Evolutionary conservation across 768 basidiomycete genomes (phyloP).

Genomic region (Termitomyces eurrhizus): DNA sequence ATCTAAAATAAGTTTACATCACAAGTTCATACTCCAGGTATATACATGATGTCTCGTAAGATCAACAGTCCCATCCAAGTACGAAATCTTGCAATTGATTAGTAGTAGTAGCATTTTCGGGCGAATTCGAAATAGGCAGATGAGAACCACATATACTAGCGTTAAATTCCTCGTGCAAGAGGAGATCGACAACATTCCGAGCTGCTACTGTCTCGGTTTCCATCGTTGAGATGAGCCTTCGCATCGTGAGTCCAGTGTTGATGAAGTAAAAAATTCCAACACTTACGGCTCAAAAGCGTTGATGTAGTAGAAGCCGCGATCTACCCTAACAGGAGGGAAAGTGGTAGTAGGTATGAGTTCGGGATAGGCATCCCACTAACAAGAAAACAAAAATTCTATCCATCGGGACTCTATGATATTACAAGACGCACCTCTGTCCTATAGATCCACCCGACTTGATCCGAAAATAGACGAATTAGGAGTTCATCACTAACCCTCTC

Average conservation of each 20-base stretch:
- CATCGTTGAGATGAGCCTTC: constrained; percentile 86
- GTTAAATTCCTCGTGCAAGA: constrained; percentile 70
- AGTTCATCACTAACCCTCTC: constrained; percentile 62
- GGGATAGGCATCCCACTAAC: constrained; percentile 80
- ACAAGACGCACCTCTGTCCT: constrained; percentile 62
- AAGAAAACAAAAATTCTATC: background rate
- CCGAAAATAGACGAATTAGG: constrained; percentile 60
- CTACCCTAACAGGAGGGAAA: constrained; percentile 79
- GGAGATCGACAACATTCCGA: constrained; percentile 77
- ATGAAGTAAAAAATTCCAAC: background rate
- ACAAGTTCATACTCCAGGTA: background rate
- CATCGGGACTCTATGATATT: background rate
- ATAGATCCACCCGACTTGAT: constrained; percentile 74
- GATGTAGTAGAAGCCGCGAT: constrained; percentile 81
- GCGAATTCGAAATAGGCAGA: constrained; percentile 19
- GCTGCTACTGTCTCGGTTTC: constrained; percentile 87
- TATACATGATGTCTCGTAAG: background rate
- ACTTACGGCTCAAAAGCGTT: constrained; percentile 89
- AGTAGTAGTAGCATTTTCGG: constrained; percentile 5
- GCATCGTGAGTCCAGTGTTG: constrained; percentile 3
- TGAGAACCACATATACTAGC: constrained; percentile 62
- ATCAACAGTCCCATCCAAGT: constrained; percentile 76
- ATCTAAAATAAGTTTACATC: constrained; percentile 5
- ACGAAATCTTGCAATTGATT: constrained; percentile 42
- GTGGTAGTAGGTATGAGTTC: constrained; percentile 57